Evolutionary conservation across 139 green algal species (phyloP).

Genomic region (Coccomyxa sp.): DNA sequence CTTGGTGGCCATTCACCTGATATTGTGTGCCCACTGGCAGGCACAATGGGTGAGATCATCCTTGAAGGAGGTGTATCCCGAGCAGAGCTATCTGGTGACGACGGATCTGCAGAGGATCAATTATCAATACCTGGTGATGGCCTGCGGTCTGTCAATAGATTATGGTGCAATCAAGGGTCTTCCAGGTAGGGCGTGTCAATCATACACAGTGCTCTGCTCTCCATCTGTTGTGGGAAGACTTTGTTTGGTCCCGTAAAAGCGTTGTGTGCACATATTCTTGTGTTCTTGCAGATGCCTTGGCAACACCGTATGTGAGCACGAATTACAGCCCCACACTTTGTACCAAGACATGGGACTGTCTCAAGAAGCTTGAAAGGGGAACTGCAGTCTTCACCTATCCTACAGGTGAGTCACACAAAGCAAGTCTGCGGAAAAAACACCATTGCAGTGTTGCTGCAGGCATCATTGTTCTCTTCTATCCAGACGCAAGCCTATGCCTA

Average conservation of each 20-base stretch:
- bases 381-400: not conserved
- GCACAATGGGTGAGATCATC: constrained; percentile 2
- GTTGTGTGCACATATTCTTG: not conserved
- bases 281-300: not conserved
- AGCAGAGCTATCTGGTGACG: not conserved
- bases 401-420: not conserved
- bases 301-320: not conserved
- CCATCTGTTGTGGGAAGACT: not conserved
- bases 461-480: not conserved
- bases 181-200: not conserved
- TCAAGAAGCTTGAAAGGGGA: not conserved
- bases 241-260: not conserved
- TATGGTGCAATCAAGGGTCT: not conserved
- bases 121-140: constrained; percentile 1
- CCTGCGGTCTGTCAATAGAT: constrained; percentile 1
- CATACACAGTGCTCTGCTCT: not conserved
- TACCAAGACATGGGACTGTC: not conserved
- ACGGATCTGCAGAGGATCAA: not conserved
- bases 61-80: not conserved
- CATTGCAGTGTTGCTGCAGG: not conserved
- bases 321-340: not conserved
- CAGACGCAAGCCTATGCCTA: not conserved
- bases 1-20: not conserved
- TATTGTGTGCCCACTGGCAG: not conserved
- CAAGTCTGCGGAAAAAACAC: not conserved